Base-by-base conservation (phyloP, 495 filamentous ascomycete species). In the Penicillium lagena region DNA sequence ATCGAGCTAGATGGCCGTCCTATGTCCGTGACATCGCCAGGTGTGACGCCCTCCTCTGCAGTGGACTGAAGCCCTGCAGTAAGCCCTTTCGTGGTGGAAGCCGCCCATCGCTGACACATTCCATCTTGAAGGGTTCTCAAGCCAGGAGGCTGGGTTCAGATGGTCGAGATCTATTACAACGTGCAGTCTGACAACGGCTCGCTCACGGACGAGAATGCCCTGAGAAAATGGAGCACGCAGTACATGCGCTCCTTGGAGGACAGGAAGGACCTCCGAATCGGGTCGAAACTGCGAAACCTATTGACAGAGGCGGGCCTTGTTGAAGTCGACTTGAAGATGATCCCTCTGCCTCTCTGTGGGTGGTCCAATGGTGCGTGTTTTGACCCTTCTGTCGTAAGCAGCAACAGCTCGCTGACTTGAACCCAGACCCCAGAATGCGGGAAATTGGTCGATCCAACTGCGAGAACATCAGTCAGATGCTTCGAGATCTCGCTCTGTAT, bases 121-220 rank as follows among this genome's bases (percentile, higher is more conserved):
- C 22, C 22, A 6, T 38, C 8, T 27, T 53, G 42, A 54, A 79
- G 77, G 46, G 71, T 85, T 5, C 55, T 82, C 39, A 85, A 75
- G 48, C 78, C 75, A 31, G 79, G 85, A 17, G 89, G 93, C 12
- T 96, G 90, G 90, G 76, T 89, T 40, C 93, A 98, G 59, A 83
- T 96, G 77, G 77, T 86, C 22, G 93, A 98, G 59, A 77, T 89
- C 47, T 90, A 95, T 54, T 85, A 81, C 63, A 90, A 87, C 49
- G 80, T 87, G 28, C 91, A 96, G 58, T 96, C 89, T 2, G 85
- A 95, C 54, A 96, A 89, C 51, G 93, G 93, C 22, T 82, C 79
- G 7, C 74, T 96, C 48, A 85, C 78, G 10, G 75, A 81, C 11
- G 64, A 75, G 42, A 81, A 88, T 63, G 85, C 86, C 2, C 63